Evolutionary conservation across 2,329 filamentous ascomycete species (phyloP), one percentile per base, ranked within the genome.

Genomic region (Macrophomina tecta): DNA sequence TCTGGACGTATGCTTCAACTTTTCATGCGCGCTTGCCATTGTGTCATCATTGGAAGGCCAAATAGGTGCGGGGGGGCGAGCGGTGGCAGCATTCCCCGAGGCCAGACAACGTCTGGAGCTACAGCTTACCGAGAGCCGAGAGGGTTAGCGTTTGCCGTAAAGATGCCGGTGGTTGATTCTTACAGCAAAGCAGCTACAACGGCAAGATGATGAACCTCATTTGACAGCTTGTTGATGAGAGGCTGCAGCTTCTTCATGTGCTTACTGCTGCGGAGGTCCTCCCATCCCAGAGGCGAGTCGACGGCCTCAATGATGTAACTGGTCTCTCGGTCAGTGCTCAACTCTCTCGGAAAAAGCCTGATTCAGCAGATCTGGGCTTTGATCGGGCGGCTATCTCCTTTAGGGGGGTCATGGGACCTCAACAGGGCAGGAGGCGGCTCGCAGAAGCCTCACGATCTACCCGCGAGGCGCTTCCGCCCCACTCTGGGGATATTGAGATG

Each of bases 101-200:
- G 53, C 36, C 9, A n/a, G 55, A 60, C 55, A 23, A n/a, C 40
- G 55, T 46, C 55, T 34, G 45, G 23, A 3, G 58, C 58, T 45
- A 28, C 42, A 62, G 49, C 42, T 55, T 55, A 30, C 63, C 63
- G n/a, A 30, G 23, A 65, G 51, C 49, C 63, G n/a, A 16, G 16
- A 7, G 16, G 9, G 42, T 65, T 23, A 65, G 63, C 23, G 42
- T 4, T 23, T 52, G 32, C 16, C 18, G 28, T 5, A 30, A 32
- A 16, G 0, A 11, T 6, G n/a, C 2, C 30, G 30, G 28, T 40
- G 14, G 28, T 52, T 32, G 42, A 28, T 52, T 85, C 88, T 76
- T 81, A 92, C 89, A 94, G 80, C 38, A 94, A 80, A 60, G 91
- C 90, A 73, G 90, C 91, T 52, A 93, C 89, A 65, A 92, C 86